These are phyloP conservation scores for Podaxis mareebaensis DNA, from an alignment of 768 basidiomycete genomes.

Conservation along the genomic window DNA sequence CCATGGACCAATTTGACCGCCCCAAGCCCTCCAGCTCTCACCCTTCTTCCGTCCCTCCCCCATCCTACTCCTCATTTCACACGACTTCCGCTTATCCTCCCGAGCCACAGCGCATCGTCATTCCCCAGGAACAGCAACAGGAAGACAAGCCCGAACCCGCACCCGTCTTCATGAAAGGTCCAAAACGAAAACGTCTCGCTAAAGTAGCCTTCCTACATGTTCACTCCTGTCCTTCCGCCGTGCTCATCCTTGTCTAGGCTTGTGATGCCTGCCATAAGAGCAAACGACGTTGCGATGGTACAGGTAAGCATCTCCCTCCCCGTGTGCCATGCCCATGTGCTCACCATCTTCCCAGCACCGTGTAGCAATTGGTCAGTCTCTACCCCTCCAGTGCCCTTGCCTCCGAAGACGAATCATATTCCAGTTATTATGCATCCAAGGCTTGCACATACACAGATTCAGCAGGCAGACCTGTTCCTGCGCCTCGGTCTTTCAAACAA, in stretches of 20 bases:
- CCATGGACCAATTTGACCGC: constrained; percentile 39
- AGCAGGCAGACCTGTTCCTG: constrained; percentile 77
- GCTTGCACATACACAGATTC: constrained; percentile 80
- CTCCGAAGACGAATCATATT: constrained; percentile 19
- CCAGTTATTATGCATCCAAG: constrained; percentile 80
- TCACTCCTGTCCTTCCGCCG: constrained; percentile 5
- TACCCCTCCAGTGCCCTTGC: constrained; percentile 18
- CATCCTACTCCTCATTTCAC: constrained; percentile 25
- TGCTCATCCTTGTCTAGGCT: constrained; percentile 38
- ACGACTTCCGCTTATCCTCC: constrained; percentile 17
- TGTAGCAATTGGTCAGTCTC: constrained; percentile 75
- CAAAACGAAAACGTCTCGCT: constrained; percentile 56
- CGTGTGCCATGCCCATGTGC: constrained; percentile 13
- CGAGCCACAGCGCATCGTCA: constrained; percentile 13
- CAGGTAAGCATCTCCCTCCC: constrained; percentile 47
- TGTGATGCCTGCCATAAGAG: constrained; percentile 86
- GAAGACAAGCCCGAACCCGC: constrained; percentile 31
- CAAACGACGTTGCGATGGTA: constrained; percentile 83
- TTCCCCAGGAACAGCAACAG: constrained; percentile 23
- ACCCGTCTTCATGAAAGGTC: constrained; percentile 41
- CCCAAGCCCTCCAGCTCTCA: constrained; percentile 18
- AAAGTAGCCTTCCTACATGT: constrained; percentile 34
- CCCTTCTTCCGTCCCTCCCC: constrained; percentile 13
- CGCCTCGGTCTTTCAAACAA: constrained; percentile 54
- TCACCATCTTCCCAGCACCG: constrained; percentile 48